Base-by-base conservation (phyloP, 192 early-diverging fungal genomes). In the Mortierella alpina region DNA sequence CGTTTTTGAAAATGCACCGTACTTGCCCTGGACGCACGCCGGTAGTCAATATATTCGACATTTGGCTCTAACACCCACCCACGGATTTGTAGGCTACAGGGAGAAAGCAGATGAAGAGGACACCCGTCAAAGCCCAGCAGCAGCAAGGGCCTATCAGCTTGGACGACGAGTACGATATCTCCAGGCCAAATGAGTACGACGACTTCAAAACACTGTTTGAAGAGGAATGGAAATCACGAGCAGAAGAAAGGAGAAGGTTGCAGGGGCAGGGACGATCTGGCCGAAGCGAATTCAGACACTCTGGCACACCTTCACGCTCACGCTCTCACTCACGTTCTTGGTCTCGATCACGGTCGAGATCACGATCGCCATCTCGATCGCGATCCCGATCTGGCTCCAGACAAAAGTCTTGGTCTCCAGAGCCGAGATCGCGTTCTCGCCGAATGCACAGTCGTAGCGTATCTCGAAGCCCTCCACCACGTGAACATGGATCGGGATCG, bases 151-250 rank as follows among this genome's bases (percentile, higher is more conserved):
- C 82, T 41, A 69, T 86, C 46, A 70, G 70, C 20, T 66, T 88
- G 52, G 66, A 79, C 14, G 89, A 90, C 51, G 89, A 88, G 50
- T 92, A 90, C 80, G 93, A 94, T 50, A 90, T 93, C 44, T 65
- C 84, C 4, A 67, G 87, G 59, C 93, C 93, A 6, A 94, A 93
- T 59, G 93, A 94, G 54, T 94, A 87, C 75, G 90, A 92, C 41
- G 82, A 85, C 44, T 91, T 88, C 52, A 94, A 93, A 69, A 70
- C 79, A 54, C 42, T 79, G 11, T 72, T 68, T 14, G 69, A 67
- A 18, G n/a, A 70, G 7, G 91, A 93, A 65, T 70, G 81, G 23
- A 82, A 80, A 45, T 70, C 77, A 88, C 58, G 73, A 83, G 54
- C 63, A 44, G 67, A 72, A 62, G 64, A 74, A 60, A 55, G 60